Evolutionary conservation across 2,329 filamentous ascomycete genomes (phyloP), one percentile per base, ranked within the genome.

Genomic region (Phaeosphaeriaceae sp.): DNA sequence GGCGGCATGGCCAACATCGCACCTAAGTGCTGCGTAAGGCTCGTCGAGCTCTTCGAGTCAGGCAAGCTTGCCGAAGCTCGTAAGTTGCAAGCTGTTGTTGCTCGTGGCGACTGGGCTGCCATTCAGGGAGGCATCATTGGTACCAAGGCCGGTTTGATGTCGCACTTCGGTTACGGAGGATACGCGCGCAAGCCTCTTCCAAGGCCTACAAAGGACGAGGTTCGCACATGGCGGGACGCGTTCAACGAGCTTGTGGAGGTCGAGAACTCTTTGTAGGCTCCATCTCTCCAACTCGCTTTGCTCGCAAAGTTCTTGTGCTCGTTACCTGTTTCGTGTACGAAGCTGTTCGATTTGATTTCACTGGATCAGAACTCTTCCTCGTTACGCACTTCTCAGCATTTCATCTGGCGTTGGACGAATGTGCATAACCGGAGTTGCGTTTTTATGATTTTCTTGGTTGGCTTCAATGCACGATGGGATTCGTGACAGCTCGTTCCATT

Each of bases 1-100:
- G 88, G 86, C 15, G 91, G 90, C 13, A 82, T 90, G 54, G 91
- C 85, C 27, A 93, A 93, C 74, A 81, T 93, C 46, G 84, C 87
- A 1, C 90, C 89, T 31, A 88, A 85, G 69, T 80, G 88, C 3
- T 90, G 89, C 74, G 83, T 88, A 24, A 80, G 86, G 68, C 78
- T 91, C 17, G 75, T 87, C 54, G 78, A 86, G 60, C 79, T 91
- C 6, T 90, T 86, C 75, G 80, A 82, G 41, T 76, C 80, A n/a
- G 89, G 89, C 25, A 81, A 85, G 57, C 69, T 85, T 7, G 78
- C 83, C 4, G 85, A 90, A 67, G 89, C 90, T 1, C 82, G 84
- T 53, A 82, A 83, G 64, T 72, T 91, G 68, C 90, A 91, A 76
- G 88, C 86, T 47, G 74, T 89, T 27, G 83, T 91, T 21, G 88